Evolutionary conservation across 1,284 basidiomycete genomes (phyloP), one percentile per base, ranked within the genome.

Genomic region (Apiotrichum siamense): DNA sequence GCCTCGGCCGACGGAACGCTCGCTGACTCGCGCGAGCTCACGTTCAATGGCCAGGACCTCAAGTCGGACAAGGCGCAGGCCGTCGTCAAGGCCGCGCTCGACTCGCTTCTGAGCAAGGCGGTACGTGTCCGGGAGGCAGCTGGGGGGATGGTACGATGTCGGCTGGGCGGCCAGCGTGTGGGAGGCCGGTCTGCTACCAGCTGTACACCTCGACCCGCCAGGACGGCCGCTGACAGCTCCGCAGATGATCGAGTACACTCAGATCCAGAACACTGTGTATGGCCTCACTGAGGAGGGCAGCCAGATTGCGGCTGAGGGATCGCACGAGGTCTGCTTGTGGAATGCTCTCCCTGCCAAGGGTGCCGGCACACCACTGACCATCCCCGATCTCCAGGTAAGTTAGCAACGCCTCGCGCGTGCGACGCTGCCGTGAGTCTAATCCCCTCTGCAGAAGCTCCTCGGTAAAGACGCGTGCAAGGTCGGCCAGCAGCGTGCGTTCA

Each of bases 261-360:
- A 86, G 29, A 83, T 89, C 67, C 89, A 91, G 68, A 78, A 82
- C 11, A 77, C 82, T 11, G 80, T 83, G 7, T 84, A 89, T 77
- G 77, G 77, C 12, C 80, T 90, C 33, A 90, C 88, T 15, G 74
- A 80, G 3, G 92, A 97, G 76, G 92, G 92, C 23, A 69, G 76
- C n/a, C 81, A 85, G 62, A 87, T 94, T 58, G 81, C 83, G 15
- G 74, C 80, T 39, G 76, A 84, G 44, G 92, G 92, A 24, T 96
- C 91, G n/a, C 89, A 94, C 74, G 92, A 97, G 78, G 89, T 85
- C 49, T 83, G 88, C 52, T 88, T 96, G 23, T 97, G 91, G 91
- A 76, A 79, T 43, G 88, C 81, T n/a, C 76, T 93, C 4, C 86
- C 87, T 3, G 59, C 64, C 7, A 85, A 84, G 58, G 88, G 86